Evolutionary conservation across 345 rosid species (phyloP).

Genomic region (Eucalyptus fibrosa): DNA sequence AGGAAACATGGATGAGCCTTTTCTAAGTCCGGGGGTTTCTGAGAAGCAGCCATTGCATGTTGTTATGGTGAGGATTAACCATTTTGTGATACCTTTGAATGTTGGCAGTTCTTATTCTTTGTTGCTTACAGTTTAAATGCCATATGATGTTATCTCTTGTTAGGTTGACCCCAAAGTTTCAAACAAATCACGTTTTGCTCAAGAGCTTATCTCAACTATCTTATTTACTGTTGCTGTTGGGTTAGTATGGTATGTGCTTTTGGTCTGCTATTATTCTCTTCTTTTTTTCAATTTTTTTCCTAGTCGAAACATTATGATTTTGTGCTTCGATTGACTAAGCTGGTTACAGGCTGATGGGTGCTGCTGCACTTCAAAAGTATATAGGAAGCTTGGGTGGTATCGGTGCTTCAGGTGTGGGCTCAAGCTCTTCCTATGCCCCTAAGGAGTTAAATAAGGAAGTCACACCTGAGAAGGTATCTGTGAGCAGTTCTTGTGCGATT

Average conservation of each 20-base stretch:
- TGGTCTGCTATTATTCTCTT: neutral
- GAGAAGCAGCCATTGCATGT: conserved; percentile 96
- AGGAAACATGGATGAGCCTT: conserved; percentile 55
- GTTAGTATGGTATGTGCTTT: conserved; percentile 55
- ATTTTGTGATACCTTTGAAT: neutral
- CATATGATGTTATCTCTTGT: neutral
- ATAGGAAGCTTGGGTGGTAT: conserved; percentile 93
- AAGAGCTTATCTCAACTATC: conserved; percentile 88
- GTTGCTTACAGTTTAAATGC: neutral
- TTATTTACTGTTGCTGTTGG: conserved; percentile 83
- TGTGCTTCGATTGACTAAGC: neutral
- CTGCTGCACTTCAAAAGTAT: conserved; percentile 92
- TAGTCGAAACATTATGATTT: neutral
- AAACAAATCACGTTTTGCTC: conserved; percentile 70
- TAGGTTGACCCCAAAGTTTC: conserved; percentile 88
- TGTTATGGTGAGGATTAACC: conserved; percentile 53
- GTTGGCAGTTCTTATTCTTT: neutral
- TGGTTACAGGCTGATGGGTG: conserved; percentile 83
- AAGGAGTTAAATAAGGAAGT: conserved; percentile 92
- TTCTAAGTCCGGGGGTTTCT: conserved; percentile 75
- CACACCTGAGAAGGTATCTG: conserved; percentile 78
- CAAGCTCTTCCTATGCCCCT: conserved; percentile 83
- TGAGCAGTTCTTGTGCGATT: neutral
- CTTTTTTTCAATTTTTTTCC: neutral
- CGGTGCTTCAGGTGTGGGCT: conserved; percentile 95